Conservation (phyloP, 2,329 filamentous ascomycete genomes). For the Diaporthe citrichinensis region DNA sequence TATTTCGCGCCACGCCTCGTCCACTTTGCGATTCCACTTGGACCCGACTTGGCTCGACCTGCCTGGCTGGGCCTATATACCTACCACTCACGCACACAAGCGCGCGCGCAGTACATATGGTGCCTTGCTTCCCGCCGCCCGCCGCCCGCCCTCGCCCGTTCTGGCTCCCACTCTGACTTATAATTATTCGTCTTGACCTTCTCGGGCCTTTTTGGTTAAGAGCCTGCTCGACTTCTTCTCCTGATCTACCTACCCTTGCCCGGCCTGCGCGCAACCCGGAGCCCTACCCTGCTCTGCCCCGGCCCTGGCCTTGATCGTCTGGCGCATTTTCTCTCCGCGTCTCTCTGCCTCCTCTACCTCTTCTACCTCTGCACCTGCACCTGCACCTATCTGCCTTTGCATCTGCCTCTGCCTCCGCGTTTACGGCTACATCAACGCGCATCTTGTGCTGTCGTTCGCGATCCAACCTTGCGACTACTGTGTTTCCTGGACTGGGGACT, state of each 20-base stretch:
- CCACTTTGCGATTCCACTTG: slow-evolving; percentile 31
- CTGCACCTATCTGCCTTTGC: slow-evolving; percentile 4
- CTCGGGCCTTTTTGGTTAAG: slow-evolving; percentile 22
- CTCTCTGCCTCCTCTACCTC: slow-evolving; percentile 4
- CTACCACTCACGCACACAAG: neutral
- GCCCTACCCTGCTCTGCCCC: neutral
- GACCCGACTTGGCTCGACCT: slow-evolving; percentile 9
- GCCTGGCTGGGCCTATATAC: slow-evolving; percentile 20
- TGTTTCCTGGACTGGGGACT: neutral
- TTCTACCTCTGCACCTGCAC: neutral
- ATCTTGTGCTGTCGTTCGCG: neutral
- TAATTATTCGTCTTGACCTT: slow-evolving; percentile 8
- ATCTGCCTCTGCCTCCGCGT: neutral
- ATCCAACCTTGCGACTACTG: neutral
- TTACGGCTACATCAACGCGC: neutral
- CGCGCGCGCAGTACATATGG: slow-evolving; percentile 27
- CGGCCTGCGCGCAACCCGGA: slow-evolving; percentile 13
- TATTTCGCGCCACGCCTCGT: slow-evolving; percentile 33
- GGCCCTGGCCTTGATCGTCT: slow-evolving; percentile 2
- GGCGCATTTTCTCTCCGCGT: slow-evolving; percentile 13
- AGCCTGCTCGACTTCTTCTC: slow-evolving; percentile 10
- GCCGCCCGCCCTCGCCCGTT: neutral
- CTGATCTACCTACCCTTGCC: slow-evolving; percentile 1
- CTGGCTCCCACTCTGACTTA: neutral
- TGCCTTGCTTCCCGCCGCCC: slow-evolving; percentile 26